Percentiles rank a stretch among this genome's conserved stretches.
These are phyloP conservation scores for Isabelozyma heimii DNA, from an alignment of 805 yeast genomes.

Conservation along the genomic window DNA sequence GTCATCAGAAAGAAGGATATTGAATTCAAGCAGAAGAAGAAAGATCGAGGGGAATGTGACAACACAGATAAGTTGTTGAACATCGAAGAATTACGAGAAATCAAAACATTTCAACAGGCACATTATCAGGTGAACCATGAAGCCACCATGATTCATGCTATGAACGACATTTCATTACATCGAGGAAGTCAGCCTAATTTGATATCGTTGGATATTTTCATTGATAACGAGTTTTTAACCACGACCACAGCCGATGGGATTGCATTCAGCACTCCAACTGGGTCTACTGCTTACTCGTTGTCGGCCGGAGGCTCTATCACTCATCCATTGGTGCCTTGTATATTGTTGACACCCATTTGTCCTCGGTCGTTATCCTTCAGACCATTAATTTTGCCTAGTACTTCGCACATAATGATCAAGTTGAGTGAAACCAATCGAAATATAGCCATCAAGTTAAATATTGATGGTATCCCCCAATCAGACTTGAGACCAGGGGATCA, in stretches of 20 bases:
- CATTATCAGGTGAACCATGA: conserved; percentile 15
- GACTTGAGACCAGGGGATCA: conserved; percentile 74
- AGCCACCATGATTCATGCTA: conserved; percentile 60
- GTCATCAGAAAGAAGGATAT: conserved; percentile 34
- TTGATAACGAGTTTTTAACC: conserved; percentile 82
- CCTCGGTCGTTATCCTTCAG: conserved; percentile 89
- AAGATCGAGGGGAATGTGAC: conserved; percentile 1
- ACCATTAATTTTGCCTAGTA: conserved; percentile 78
- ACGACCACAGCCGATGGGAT: conserved; percentile 93
- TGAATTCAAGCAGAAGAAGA: conserved; percentile 5
- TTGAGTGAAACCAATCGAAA: conserved; percentile 49
- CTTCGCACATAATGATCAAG: conserved; percentile 67
- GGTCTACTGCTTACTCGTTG: conserved; percentile 89
- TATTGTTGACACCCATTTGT: conserved; percentile 84
- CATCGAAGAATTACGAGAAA: conserved; percentile 3
- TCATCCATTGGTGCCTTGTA: conserved; percentile 82
- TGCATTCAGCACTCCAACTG: conserved; percentile 85
- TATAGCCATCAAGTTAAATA: conserved; percentile 51
- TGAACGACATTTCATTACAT: conserved; percentile 89
- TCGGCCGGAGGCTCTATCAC: conserved; percentile 92
- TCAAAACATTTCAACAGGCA: conserved; percentile 11
- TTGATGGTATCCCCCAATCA: conserved; percentile 82
- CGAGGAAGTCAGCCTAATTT: conserved; percentile 87
- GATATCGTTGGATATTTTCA: conserved; percentile 77
- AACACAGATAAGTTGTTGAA: conserved; percentile 3